These are phyloP conservation scores for Selenicereus undatus DNA, from an alignment of 148 eudicot genomes.

Conservation along the genomic window DNA sequence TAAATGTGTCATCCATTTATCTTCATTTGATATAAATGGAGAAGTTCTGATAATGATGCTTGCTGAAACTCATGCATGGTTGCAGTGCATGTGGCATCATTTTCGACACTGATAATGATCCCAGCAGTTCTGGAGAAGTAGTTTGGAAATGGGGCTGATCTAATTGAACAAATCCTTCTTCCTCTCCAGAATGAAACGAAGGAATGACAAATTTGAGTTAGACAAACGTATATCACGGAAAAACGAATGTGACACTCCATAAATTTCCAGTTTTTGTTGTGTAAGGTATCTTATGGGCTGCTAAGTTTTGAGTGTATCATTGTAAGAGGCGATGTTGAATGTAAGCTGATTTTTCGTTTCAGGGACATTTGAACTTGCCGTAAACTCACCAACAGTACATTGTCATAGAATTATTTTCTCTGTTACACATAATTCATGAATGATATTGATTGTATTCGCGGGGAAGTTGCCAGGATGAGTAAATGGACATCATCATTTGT, in stretches of 20 bases:
- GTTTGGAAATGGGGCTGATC: neutral
- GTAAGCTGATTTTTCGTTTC: neutral
- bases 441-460: neutral
- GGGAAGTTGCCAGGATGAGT: neutral
- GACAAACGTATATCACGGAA: neutral
- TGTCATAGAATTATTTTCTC: neutral
- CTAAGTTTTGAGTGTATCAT: neutral
- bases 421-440: neutral
- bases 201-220: neutral
- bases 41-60: too few relatives aligned
- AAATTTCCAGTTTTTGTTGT: neutral
- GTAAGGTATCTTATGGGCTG: conserved; percentile 1
- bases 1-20: neutral
- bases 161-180: neutral
- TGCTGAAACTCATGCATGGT: neutral
- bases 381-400: neutral
- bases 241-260: neutral
- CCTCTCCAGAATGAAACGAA: neutral
- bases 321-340: conserved; percentile 7
- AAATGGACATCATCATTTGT: neutral
- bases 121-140: neutral
- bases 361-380: neutral
- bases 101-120: neutral
- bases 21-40: neutral
- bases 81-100: conserved; percentile 1